Conservation (phyloP, 1,284 basidiomycete genomes). For the Veloboletus limbatus region DNA sequence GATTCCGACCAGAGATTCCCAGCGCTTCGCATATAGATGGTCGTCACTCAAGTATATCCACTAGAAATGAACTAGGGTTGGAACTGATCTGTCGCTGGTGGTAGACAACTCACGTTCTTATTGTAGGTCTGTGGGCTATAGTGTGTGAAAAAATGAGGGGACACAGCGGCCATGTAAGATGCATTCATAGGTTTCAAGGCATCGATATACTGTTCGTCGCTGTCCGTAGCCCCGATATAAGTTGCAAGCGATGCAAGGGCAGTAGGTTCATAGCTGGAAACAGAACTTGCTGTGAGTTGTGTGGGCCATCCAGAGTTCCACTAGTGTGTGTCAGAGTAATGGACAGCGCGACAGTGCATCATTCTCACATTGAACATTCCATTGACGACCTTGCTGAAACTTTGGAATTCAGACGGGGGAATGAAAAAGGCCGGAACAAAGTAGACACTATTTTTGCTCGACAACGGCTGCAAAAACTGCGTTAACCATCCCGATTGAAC, state of each 20-base stretch:
- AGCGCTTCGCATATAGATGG: conserved; percentile 70
- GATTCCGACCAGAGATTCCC: conserved; percentile 65
- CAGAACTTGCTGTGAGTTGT: conserved; percentile 46
- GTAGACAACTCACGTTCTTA: conserved; percentile 64
- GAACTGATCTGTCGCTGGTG: not conserved
- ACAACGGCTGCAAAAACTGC: conserved; percentile 52
- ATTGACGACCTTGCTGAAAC: conserved; percentile 50
- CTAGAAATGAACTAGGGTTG: conserved; percentile 30
- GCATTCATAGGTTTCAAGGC: conserved; percentile 36
- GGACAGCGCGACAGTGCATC: not conserved
- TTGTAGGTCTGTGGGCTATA: conserved; percentile 64
- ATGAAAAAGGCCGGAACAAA: conserved; percentile 71
- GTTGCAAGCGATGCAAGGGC: conserved; percentile 38
- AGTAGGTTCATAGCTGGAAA: conserved; percentile 25
- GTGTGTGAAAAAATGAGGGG: conserved; percentile 81
- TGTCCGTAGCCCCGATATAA: conserved; percentile 45
- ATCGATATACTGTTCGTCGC: conserved; percentile 46
- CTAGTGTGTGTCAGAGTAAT: conserved; percentile 30
- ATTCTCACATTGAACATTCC: conserved; percentile 58
- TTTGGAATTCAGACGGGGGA: conserved; percentile 48
- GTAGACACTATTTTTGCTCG: conserved; percentile 46
- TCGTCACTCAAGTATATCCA: conserved; percentile 67
- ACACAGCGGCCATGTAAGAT: conserved; percentile 44
- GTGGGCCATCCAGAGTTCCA: conserved; percentile 71
- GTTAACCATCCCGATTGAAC: conserved; percentile 53